A percentile compares a stretch with the other conserved stretches of the same genome.
Conservation (phyloP, 495 filamentous ascomycete genomes). For the Aspergillus bertholletiae region DNA sequence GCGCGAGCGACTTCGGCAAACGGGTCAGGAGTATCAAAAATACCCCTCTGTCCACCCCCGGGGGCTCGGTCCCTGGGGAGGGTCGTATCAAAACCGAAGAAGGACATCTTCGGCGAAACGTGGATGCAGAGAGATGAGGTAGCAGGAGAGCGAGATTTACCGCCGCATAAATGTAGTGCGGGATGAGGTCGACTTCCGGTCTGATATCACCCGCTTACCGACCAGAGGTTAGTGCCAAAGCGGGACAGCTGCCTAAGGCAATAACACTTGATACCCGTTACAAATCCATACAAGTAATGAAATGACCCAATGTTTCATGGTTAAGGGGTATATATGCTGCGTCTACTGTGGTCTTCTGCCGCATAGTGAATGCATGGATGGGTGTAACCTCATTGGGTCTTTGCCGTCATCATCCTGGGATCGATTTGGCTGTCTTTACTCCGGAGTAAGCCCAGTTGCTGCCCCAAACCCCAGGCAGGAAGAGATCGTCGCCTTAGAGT, state of each 20-base stretch:
- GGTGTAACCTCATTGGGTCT: neutral
- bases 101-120: constrained; percentile 56
- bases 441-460: neutral
- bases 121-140: constrained; percentile 12
- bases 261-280: too few species aligned
- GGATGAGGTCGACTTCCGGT: constrained; percentile 20
- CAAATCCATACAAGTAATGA: neutral
- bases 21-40: constrained; percentile 80
- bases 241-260: constrained; percentile 14
- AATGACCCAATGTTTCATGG: too few species aligned
- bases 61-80: constrained; percentile 55
- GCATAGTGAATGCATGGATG: neutral
- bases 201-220: constrained; percentile 21
- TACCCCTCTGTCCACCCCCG: constrained; percentile 62
- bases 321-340: too few species aligned
- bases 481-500: constrained; percentile 3
- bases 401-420: too few species aligned
- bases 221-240: neutral
- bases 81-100: constrained; percentile 80
- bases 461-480: constrained; percentile 5
- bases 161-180: constrained; percentile 25
- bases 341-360: too few species aligned
- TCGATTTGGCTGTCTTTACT: too few species aligned
- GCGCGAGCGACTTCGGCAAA: constrained; percentile 75
- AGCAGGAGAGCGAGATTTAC: constrained; percentile 16